Base-by-base conservation (phyloP, 768 basidiomycete genomes). In the Cystoderma amianthinum region DNA sequence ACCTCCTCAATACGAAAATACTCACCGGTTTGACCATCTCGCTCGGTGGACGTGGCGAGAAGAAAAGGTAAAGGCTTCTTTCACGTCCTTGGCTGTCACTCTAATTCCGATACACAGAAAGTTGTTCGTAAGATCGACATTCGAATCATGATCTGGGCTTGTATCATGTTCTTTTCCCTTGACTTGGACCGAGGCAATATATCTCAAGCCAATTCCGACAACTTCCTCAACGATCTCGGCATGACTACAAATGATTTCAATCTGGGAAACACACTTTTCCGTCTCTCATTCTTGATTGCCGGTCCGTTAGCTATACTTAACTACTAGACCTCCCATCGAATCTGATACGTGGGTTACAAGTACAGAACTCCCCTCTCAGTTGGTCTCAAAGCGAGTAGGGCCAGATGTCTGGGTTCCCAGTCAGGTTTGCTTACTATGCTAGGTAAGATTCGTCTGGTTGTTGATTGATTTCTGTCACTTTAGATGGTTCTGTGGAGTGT, bases 21-120 rank as follows among this genome's bases (percentile, higher is more conserved):
- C 68, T 4, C 77, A 77, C 48, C 69, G 80, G 2, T 84, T 87
- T 49, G 77, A 85, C 52, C 75, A 78, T 1, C 38, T 57, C 12
- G 81, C 80, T 15, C 71, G 82, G 5, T 85, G 83, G 82, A 83
- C 82, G 6, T 82, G 75, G 73, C 54, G 77, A 30, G 81, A 85
- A 56, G 82, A 85, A 58, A 65, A 64, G 56, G 73, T 74, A 42
- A 40, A 66, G 47, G 5, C 17, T n/a, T 28, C 15, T 28, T 32
- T 12, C 7, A 15, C 23, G 7, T 32, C 15, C 13, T 20, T 30
- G 6, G n/a, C 13, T 19, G 13, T 18, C 36, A 20, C 44, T 42
- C 20, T 30, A 9, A 30, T 32, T 15, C 24, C n/a, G 28, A 7
- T 17, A 32, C 40, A 2, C 41, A 78, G 77, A 52, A 53, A 38